phyloP scores from a whole-genome alignment of 345 rosid species.

The Populus tremula region DNA sequence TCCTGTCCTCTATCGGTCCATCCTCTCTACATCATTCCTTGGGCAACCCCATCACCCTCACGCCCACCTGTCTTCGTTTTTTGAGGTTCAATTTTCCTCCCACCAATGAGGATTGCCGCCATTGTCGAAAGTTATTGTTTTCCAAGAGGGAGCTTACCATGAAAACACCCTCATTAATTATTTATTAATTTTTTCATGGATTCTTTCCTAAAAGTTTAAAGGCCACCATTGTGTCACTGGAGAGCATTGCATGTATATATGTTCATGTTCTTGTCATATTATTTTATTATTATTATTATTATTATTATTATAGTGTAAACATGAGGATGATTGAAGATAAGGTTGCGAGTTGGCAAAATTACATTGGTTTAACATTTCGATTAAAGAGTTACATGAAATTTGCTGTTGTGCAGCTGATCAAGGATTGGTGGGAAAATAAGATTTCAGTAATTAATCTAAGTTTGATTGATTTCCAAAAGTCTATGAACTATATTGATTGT shows the following conservation, averaged over 20 bases:
- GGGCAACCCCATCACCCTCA: conserved; percentile 21
- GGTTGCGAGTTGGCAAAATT: neutral
- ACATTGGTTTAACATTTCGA: too few species aligned
- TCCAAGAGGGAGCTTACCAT: neutral
- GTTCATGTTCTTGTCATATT: too few species aligned
- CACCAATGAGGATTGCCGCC: conserved; percentile 33
- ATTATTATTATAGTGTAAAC: too few species aligned
- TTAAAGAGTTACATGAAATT: neutral
- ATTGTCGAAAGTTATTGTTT: neutral
- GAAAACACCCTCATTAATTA: neutral
- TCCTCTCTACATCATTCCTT: conserved; percentile 6
- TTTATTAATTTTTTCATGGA: neutral
- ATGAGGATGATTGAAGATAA: neutral
- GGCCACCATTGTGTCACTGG: neutral
- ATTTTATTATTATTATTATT: too few species aligned
- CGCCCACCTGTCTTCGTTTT: conserved; percentile 3
- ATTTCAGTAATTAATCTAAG: too few species aligned
- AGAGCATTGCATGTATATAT: too few species aligned
- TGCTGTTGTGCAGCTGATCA: too few species aligned
- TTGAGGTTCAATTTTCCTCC: conserved; percentile 14
- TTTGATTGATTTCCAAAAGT: too few species aligned
- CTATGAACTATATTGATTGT: too few species aligned
- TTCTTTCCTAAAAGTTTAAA: neutral
- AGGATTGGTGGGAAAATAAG: too few species aligned
- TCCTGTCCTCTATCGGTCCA: conserved; percentile 4